Evolutionary conservation across 192 early-diverging fungal species (phyloP), one percentile per base, ranked within the genome.

Genomic region (Cetraspora pellucida): DNA sequence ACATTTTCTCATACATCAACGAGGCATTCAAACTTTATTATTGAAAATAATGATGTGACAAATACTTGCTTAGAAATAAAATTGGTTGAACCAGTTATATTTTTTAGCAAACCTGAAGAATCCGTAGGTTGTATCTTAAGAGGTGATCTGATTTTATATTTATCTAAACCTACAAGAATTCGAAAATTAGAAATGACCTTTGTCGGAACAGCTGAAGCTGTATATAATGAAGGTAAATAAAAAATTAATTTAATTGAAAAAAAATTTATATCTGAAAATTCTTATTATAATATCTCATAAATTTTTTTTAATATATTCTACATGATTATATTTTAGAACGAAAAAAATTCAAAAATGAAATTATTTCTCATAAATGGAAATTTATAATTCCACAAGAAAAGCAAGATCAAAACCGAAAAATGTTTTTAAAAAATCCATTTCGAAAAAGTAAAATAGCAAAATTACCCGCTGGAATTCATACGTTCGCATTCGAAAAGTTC

Each of bases 61-160:
- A 65, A 16, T 17, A 37, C 63, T 19, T 3, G 17, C 11, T 68
- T 68, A 68, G 66, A 68, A 47, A 23, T 68, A 47, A 68, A 68
- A 47, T 47, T 68, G 23, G 66, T 68, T 16, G 66, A 68, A 68
- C 66, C 66, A 11, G 45, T 68, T 25, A 47, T 68, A 23, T 68
- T 68, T 45, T 68, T 68, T 68, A 19, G 23, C 14, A 47, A 47
- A 68, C 66, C 66, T 68, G 66, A 68, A 68, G 66, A 68, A 68
- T 37, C 66, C 25, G 45, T 68, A 46, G 66, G 66, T 37, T 68
- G 44, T 68, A 43, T 68, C 13, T 68, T 68, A 25, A 68, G 66
- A 68, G 66, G 66, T 25, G 66, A 68, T 25, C 46, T 68, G 23
- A 47, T 68, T 6, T 46, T 68, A 13, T 19, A 68, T 68, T 49